phyloP scores from a whole-genome alignment of 345 rosid genomes.

The Firmiana major region DNA sequence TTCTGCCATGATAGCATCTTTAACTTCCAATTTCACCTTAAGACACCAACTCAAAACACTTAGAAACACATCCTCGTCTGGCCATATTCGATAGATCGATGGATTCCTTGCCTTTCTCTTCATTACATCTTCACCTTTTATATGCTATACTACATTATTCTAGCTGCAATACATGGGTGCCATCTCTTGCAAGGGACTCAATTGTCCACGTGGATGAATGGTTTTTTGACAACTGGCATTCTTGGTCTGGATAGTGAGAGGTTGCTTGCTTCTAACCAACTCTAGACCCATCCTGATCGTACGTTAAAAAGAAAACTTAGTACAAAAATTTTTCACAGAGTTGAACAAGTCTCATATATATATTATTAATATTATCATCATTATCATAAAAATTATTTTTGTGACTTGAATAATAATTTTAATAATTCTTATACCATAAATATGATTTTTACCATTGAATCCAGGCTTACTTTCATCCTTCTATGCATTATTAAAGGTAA shows the following conservation, averaged over 20 bases:
- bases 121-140: background rate
- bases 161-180: conserved; percentile 16
- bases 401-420: too few relatives aligned
- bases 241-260: conserved; percentile 24
- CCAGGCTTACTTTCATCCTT: background rate
- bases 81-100: conserved; percentile 7
- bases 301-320: too few relatives aligned
- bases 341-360: too few relatives aligned
- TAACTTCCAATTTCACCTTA: conserved; percentile 19
- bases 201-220: conserved; percentile 24
- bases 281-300: background rate
- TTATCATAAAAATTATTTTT: too few relatives aligned
- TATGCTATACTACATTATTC: conserved; percentile 16
- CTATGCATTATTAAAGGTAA: background rate
- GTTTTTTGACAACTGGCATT: conserved; percentile 29
- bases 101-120: background rate
- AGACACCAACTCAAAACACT: conserved; percentile 5
- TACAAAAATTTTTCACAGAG: too few relatives aligned
- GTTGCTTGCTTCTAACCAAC: conserved; percentile 46
- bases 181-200: conserved; percentile 47
- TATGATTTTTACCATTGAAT: too few relatives aligned
- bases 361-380: too few relatives aligned
- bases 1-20: conserved; percentile 7
- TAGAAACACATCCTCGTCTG: background rate
- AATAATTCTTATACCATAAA: too few relatives aligned